Evolutionary conservation across 164 flowering plant genomes (phyloP), one percentile per base, ranked within the genome.

Genomic region (Nymphaea colorata): DNA sequence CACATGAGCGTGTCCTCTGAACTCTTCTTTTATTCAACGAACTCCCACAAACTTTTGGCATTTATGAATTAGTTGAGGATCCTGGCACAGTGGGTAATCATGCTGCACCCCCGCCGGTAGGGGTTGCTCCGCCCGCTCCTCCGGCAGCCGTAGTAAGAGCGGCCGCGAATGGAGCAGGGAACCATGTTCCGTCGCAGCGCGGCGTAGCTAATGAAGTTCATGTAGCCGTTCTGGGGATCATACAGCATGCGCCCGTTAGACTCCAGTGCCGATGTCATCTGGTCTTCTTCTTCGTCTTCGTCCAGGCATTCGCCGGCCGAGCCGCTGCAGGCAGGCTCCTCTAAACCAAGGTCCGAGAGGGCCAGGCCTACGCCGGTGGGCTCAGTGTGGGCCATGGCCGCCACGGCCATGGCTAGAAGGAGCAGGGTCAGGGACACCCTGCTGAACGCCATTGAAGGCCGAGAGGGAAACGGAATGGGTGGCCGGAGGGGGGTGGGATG

Each of bases 101-200:
- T 53, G 41, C 66, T 77, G 79, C 86, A 85, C 0, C 79, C 80
- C 5, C 88, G 76, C 2, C 57, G n/a, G 76, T 83, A 85, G 62
- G 88, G 86, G 44, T 83, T 83, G 61, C 74, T 81, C 61, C 17
- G 18, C 2, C 71, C 66, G 8, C 75, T 61, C 8, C 25, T 44
- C 16, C 18, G 8, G 69, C 86, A 83, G 45, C 79, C 71, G 74
- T 81, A 83, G 75, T 81, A 83, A 51, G 89, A 83, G 0, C 43
- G 53, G 14, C 89, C 89, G 2, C 83, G 81, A 3, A 71, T 72
- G 17, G 53, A 72, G 74, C 89, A 85, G 0, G 84, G 84, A 4
- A 85, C 76, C 2, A n/a, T n/a, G 76, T 80, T 66, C 43, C 62
- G 44, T 68, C 15, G 66, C 3, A 85, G 76, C 2, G 74, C 74